A percentile compares a stretch with the other conserved stretches of the same genome.
Evolutionary conservation across 179 eudicot species (phyloP).

Genomic region (Corrigiola litoralis): DNA sequence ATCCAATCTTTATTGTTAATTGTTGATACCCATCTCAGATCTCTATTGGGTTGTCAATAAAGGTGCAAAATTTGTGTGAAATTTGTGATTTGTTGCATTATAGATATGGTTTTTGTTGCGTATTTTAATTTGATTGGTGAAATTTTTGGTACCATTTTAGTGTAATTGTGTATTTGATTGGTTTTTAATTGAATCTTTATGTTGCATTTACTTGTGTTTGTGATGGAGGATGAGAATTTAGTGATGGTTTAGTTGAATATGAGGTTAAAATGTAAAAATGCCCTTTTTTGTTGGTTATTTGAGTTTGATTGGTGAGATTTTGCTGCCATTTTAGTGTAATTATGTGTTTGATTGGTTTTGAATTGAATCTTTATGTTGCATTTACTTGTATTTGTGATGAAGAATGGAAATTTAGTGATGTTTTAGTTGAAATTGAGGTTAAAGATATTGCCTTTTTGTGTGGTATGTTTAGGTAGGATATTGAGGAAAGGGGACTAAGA

Average conservation of each 20-base stretch:
- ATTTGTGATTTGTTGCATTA: not conserved
- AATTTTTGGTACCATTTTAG: not conserved
- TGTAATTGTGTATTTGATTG: not conserved
- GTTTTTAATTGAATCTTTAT: not conserved
- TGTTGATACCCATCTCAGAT: conserved; percentile 19
- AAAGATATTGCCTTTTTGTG: not conserved
- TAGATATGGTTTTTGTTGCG: not conserved
- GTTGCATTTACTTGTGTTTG: not conserved
- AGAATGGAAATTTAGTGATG: not conserved
- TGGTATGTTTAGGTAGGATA: conserved; percentile 9
- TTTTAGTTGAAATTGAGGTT: not conserved
- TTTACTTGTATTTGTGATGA: not conserved
- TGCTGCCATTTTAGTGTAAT: not conserved
- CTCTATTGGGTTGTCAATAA: conserved; percentile 6
- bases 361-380: not conserved
- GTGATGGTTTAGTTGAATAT: not conserved
- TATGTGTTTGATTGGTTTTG: not conserved
- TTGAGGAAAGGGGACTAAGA: not conserved
- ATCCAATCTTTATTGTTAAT: conserved; percentile 4
- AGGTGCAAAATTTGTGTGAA: not conserved
- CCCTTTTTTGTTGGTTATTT: not conserved
- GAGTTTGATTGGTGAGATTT: conserved; percentile 1
- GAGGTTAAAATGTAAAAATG: too few species aligned
- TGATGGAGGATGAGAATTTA: not conserved
- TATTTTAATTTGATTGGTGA: not conserved